Conservation (phyloP, 768 basidiomycete genomes). For the Russula virescens region DNA sequence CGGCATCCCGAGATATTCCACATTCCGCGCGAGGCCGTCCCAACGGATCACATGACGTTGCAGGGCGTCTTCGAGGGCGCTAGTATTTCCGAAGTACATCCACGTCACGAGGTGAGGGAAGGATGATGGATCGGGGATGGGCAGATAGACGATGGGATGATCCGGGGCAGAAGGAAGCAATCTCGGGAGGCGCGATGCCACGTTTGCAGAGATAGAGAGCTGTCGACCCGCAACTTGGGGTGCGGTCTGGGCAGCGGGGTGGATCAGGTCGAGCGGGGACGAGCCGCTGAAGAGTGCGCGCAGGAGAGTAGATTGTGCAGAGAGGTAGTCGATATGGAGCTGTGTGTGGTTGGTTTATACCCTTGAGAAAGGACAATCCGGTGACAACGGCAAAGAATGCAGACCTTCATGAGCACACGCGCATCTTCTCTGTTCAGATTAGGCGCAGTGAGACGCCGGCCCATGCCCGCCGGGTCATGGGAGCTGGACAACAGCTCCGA, state of each 20-base stretch:
- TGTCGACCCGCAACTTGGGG: conserved; percentile 14
- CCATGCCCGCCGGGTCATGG: conserved; percentile 40
- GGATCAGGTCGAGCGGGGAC: conserved; percentile 53
- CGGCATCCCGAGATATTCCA: conserved; percentile 78
- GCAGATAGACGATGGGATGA: conserved; percentile 67
- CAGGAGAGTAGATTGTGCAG: conserved; percentile 74
- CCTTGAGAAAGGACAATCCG: conserved; percentile 9
- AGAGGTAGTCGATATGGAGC: conserved; percentile 79
- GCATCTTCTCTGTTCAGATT: conserved; percentile 41
- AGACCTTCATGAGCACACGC: conserved; percentile 58
- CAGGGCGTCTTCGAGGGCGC: conserved; percentile 61
- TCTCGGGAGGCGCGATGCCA: conserved; percentile 50
- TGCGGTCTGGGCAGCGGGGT: conserved; percentile 29
- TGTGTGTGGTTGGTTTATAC: conserved; percentile 27
- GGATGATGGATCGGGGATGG: conserved; percentile 67
- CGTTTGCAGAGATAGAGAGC: conserved; percentile 37
- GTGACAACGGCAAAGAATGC: conserved; percentile 22
- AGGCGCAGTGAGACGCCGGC: conserved; percentile 49
- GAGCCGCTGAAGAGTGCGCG: conserved; percentile 65
- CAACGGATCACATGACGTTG: conserved; percentile 61
- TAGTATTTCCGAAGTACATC: conserved; percentile 74
- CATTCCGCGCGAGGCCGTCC: conserved; percentile 86
- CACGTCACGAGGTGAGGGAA: conserved; percentile 70
- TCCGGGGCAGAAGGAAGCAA: conserved; percentile 57
- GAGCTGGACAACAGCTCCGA: conserved; percentile 23